Conservation (phyloP, 805 yeast species). For the Kregervanrija delftensis region DNA sequence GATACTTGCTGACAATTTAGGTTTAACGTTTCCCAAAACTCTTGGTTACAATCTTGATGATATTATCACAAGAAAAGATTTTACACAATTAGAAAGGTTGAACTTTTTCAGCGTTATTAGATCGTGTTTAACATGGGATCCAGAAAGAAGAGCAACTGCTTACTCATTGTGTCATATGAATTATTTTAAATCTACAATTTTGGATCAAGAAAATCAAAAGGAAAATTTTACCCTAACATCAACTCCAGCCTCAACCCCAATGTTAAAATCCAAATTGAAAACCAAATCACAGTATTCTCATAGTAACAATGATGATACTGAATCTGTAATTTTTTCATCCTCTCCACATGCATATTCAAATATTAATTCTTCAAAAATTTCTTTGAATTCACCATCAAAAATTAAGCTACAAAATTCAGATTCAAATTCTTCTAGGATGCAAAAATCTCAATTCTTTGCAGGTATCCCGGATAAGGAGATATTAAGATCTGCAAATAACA, state of each 20-base stretch:
- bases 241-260: background rate
- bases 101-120: slow-evolving; percentile 37
- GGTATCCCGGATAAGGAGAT: no score
- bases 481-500: no score
- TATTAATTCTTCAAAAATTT: no score
- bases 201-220: slow-evolving; percentile 15
- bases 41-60: slow-evolving; percentile 42
- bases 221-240: slow-evolving; percentile 6
- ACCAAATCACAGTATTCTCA: no score
- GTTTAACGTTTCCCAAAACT: slow-evolving; percentile 50
- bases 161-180: slow-evolving; percentile 40
- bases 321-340: no score
- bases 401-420: no score
- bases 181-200: slow-evolving; percentile 44
- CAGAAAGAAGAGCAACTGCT: slow-evolving; percentile 52
- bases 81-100: slow-evolving; percentile 27
- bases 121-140: slow-evolving; percentile 71
- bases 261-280: background rate
- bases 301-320: no score
- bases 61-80: slow-evolving; percentile 39
- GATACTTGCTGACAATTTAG: slow-evolving; percentile 43
- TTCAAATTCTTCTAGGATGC: no score
- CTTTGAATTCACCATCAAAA: no score
- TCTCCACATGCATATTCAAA: no score
- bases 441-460: no score